phyloP scores from a whole-genome alignment of 225 moss, liverwort and hornwort species.

The Marchantia paleacea region DNA sequence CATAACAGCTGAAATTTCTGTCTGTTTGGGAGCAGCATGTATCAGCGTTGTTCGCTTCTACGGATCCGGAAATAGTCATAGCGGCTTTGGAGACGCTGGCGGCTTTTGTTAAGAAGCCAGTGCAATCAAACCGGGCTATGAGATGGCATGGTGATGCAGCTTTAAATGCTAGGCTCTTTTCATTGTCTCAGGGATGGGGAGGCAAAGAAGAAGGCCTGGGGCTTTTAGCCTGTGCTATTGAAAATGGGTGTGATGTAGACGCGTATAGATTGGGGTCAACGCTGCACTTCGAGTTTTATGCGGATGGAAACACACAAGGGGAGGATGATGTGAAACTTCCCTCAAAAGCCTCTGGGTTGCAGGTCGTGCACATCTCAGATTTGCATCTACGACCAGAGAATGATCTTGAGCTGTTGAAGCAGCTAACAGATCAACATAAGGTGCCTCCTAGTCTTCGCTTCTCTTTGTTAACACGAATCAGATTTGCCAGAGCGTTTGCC shows the following conservation, averaged over 20 bases:
- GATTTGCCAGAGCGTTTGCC: conserved; percentile 88
- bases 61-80: conserved; percentile 89
- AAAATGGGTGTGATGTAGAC: conserved; percentile 76
- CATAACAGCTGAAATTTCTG: background rate
- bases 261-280: conserved; percentile 85
- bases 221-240: conserved; percentile 73
- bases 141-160: conserved; percentile 95
- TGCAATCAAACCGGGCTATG: conserved; percentile 90
- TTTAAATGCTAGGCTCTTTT: conserved; percentile 90
- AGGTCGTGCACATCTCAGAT: conserved; percentile 80
- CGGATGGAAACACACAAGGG: conserved; percentile 48
- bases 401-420: conserved; percentile 75
- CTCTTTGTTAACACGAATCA: conserved; percentile 82
- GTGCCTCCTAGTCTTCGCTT: conserved; percentile 80
- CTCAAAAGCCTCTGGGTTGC: conserved; percentile 47
- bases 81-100: conserved; percentile 93
- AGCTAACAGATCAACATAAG: conserved; percentile 67
- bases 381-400: conserved; percentile 66
- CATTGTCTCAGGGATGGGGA: conserved; percentile 98
- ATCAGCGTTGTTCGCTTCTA: conserved; percentile 85
- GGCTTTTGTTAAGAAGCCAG: conserved; percentile 93
- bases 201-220: conserved; percentile 98
- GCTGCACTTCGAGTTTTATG: conserved; percentile 97
- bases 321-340: conserved; percentile 36
- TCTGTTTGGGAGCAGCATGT: conserved; percentile 63